Evolutionary conservation across 257 asterid genomes (phyloP).

Genomic region (Nicotiana paniculata): DNA sequence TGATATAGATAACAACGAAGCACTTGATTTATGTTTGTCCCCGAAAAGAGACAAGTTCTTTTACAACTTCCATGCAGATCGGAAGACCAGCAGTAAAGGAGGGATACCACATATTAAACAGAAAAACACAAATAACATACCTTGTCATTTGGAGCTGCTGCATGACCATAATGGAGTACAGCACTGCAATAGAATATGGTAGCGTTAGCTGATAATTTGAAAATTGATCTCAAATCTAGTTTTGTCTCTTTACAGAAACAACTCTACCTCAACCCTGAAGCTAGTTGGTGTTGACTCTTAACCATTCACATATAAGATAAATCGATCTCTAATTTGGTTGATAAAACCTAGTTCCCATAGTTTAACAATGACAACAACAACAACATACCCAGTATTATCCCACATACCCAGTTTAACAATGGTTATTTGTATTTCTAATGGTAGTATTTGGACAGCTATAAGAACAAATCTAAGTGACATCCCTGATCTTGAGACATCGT

Average conservation of each 20-base stretch:
- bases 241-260: background rate
- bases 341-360: background rate
- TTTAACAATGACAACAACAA: background rate
- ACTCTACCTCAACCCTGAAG: background rate
- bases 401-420: background rate
- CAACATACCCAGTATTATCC: no score
- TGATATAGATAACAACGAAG: background rate
- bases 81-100: background rate
- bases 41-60: background rate
- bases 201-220: slow-evolving; percentile 20
- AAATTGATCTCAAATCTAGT: slow-evolving; percentile 1
- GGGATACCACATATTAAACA: background rate
- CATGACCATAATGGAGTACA: slow-evolving; percentile 97
- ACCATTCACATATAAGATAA: background rate
- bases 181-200: slow-evolving; percentile 42
- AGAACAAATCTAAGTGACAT: background rate
- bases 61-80: background rate
- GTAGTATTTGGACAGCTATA: background rate
- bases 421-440: background rate
- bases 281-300: background rate
- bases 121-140: slow-evolving; percentile 30
- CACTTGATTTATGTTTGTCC: background rate
- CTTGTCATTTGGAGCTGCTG: slow-evolving; percentile 97
- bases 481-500: background rate
- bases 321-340: background rate